Base-by-base conservation (phyloP, 2,329 filamentous ascomycete species). In the Didymella sp. region DNA sequence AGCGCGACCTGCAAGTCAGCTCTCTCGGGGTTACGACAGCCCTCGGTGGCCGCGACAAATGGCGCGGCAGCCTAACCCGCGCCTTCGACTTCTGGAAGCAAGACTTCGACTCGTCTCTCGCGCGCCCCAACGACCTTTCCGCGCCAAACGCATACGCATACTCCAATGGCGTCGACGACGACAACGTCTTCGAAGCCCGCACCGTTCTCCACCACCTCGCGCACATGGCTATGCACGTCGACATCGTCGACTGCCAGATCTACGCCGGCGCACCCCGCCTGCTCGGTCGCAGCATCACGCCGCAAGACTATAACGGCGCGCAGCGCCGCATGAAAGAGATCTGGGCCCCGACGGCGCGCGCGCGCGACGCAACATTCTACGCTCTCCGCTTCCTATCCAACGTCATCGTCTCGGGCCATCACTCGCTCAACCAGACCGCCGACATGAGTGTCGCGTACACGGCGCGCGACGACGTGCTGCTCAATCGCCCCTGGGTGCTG, bases 191-290 rank as follows among this genome's bases (percentile, higher is more conserved):
- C 67, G 92, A 97, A 73, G 92, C 89, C 61, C 87, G 92, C 19
- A 96, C 90, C 2, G 94, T 96, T 25, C 81, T 98, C 41, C 93
- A 98, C 72, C 92, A 96, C 68, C 81, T 99, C 12, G 95, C 95
- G 0, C 95, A 98, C 75, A 97, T 99, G 91, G 92, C 92, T 3
- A 96, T 96, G 85, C 92, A 98, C 71, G 92, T 96, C 22, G 94
- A 98, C 71, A 92, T 98, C 51, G 91, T 96, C n/a, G 94, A 98
- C 74, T 94, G 92, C 69, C 94, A 98, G 77, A 96, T 98, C 63
- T 97, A 95, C 74, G 95, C 94, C 5, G 88, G 93, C 8, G 92
- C 94, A 1, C 91, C 89, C 66, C 85, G 93, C 27, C 83, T 97
- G 2, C 85, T 98, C 4, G 94, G 95, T 21, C 87, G 94, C 43